These are phyloP conservation scores for Debaryomyces udenii DNA, from an alignment of 1,139 yeast species.

Conservation along the genomic window DNA sequence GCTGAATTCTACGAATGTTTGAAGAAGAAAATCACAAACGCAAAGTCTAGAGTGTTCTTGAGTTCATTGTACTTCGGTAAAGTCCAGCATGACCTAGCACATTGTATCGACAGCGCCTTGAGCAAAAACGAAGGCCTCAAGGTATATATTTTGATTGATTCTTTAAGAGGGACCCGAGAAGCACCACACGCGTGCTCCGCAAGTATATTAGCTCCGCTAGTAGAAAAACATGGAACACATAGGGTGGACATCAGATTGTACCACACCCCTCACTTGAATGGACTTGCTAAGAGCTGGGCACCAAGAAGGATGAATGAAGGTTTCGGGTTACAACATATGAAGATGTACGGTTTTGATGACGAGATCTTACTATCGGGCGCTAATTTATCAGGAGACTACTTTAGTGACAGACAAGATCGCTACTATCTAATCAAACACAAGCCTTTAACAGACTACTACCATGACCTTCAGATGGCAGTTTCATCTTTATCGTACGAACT, in stretches of 20 bases:
- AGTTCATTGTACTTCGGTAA: slow-evolving; percentile 89
- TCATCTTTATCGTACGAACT: slow-evolving; percentile 68
- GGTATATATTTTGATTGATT: slow-evolving; percentile 80
- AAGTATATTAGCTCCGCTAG: slow-evolving; percentile 67
- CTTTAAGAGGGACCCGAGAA: slow-evolving; percentile 90
- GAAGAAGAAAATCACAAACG: slow-evolving; percentile 53
- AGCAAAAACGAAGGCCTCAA: slow-evolving; percentile 58
- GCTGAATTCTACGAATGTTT: slow-evolving; percentile 66
- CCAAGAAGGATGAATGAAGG: slow-evolving; percentile 92
- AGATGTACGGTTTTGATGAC: slow-evolving; percentile 90
- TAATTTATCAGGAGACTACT: slow-evolving; percentile 85
- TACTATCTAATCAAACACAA: slow-evolving; percentile 71
- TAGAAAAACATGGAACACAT: slow-evolving; percentile 62
- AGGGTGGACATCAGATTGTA: slow-evolving; percentile 83
- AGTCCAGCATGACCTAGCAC: slow-evolving; percentile 71
- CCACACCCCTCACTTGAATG: slow-evolving; percentile 85
- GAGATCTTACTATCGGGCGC: slow-evolving; percentile 92
- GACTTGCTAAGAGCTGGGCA: slow-evolving; percentile 61
- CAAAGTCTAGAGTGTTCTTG: slow-evolving; percentile 69
- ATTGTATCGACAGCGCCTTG: slow-evolving; percentile 63
- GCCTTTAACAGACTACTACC: slow-evolving; percentile 71
- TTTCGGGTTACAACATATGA: slow-evolving; percentile 95
- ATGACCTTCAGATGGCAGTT: slow-evolving; percentile 65
- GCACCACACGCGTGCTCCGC: slow-evolving; percentile 81
- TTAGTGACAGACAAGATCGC: slow-evolving; percentile 94